Conservation (phyloP, 2,329 filamentous ascomycete species). For the Ophiostoma ips region DNA sequence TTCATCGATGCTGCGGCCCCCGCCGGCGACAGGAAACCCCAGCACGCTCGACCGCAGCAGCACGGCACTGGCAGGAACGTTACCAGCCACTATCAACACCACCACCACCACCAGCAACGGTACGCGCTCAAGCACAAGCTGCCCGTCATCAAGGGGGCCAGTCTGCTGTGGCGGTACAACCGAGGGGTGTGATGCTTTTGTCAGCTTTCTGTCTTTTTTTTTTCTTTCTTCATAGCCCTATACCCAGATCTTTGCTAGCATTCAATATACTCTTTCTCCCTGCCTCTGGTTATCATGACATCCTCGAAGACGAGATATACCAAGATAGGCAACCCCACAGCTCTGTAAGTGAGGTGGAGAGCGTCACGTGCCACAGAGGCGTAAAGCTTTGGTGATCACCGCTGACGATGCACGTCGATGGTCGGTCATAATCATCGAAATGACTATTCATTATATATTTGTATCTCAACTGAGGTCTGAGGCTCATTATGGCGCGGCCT, state of each 20-base stretch:
- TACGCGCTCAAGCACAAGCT: conserved; percentile 8
- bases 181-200: neutral
- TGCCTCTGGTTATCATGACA: neutral
- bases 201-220: neutral
- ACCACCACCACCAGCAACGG: neutral
- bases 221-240: neutral
- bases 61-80: neutral
- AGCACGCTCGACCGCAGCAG: neutral
- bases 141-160: conserved; percentile 12
- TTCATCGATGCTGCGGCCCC: neutral
- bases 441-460: too few species aligned
- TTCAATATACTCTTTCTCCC: neutral
- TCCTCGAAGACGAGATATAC: neutral
- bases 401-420: too few species aligned
- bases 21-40: neutral
- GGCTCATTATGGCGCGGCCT: too few species aligned
- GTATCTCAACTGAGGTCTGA: too few species aligned
- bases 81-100: neutral
- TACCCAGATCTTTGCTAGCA: neutral
- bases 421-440: too few species aligned
- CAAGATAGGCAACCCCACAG: conserved; percentile 1
- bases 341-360: conserved; percentile 1
- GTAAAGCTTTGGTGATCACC: too few species aligned
- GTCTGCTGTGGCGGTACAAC: conserved; percentile 13
- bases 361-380: neutral